Conservation (phyloP, 2,329 filamentous ascomycete genomes). For the Diaporthe longicolla region DNA sequence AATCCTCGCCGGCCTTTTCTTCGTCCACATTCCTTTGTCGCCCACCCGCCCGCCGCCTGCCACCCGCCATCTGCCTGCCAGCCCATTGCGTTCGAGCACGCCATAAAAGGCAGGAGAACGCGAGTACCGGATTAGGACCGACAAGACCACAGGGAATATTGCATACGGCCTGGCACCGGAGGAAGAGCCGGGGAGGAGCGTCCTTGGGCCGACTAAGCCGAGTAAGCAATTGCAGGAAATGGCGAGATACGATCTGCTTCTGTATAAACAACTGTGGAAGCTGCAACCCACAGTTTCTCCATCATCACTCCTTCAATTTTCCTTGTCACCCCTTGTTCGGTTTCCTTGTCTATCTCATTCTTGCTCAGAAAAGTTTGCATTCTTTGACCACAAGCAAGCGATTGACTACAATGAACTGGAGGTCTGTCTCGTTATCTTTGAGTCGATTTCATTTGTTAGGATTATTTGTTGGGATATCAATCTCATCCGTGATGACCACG, state of each 20-base stretch:
- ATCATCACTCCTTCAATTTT: constrained; percentile 26
- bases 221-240: background rate
- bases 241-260: constrained; percentile 41
- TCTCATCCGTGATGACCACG: constrained; percentile 1
- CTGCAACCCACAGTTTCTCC: constrained; percentile 39
- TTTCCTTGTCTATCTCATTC: constrained; percentile 4
- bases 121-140: background rate
- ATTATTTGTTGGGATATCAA: constrained; percentile 14
- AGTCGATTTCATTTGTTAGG: constrained; percentile 26
- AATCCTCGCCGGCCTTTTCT: constrained; percentile 27
- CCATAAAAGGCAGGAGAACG: background rate
- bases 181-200: background rate
- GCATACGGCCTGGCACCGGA: background rate
- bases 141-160: constrained; percentile 24
- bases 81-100: background rate
- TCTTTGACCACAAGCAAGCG: constrained; percentile 29
- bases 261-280: constrained; percentile 43
- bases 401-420: constrained; percentile 28
- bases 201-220: background rate
- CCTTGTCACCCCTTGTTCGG: background rate
- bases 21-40: constrained; percentile 21
- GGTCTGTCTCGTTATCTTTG: constrained; percentile 18
- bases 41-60: constrained; percentile 1
- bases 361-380: constrained; percentile 27
- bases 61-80: constrained; percentile 7